Evolutionary conservation across 768 basidiomycete species (phyloP).

Genomic region (Naganishia vaughanmartiniae): DNA sequence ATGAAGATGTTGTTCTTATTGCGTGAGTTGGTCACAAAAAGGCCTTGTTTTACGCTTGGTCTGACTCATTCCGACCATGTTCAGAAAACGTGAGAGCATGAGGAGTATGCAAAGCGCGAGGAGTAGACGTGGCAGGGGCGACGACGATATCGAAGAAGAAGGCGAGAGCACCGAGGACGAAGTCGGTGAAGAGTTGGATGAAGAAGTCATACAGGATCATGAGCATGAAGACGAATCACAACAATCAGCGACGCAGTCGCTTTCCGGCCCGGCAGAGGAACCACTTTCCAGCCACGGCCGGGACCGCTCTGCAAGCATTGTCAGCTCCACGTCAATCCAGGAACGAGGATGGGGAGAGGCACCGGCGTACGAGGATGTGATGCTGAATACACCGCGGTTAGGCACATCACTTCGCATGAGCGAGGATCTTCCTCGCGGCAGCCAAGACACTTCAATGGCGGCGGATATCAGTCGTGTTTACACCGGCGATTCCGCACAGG

Average conservation of each 20-base stretch:
- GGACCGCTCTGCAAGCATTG: slow-evolving; percentile 5
- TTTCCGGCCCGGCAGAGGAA: not conserved
- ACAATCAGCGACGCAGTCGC: not conserved
- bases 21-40: slow-evolving; percentile 4
- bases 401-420: not conserved
- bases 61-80: too few species aligned
- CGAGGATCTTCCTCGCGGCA: not conserved
- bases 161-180: slow-evolving; percentile 14
- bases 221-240: not conserved
- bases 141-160: slow-evolving; percentile 22
- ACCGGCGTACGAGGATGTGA: slow-evolving; percentile 27
- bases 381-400: not conserved
- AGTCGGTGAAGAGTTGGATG: slow-evolving; percentile 1
- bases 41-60: not conserved
- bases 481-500: slow-evolving; percentile 1
- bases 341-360: slow-evolving; percentile 30
- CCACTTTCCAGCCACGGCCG: not conserved
- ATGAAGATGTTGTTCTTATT: slow-evolving; percentile 33
- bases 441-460: not conserved
- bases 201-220: not conserved
- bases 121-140: slow-evolving; percentile 6
- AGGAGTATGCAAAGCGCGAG: slow-evolving; percentile 15
- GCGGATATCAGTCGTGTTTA: not conserved
- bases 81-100: slow-evolving; percentile 32
- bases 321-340: slow-evolving; percentile 17